Base-by-base conservation (phyloP, 192 early-diverging fungal species). In the Nowakowskiella sp. region DNA sequence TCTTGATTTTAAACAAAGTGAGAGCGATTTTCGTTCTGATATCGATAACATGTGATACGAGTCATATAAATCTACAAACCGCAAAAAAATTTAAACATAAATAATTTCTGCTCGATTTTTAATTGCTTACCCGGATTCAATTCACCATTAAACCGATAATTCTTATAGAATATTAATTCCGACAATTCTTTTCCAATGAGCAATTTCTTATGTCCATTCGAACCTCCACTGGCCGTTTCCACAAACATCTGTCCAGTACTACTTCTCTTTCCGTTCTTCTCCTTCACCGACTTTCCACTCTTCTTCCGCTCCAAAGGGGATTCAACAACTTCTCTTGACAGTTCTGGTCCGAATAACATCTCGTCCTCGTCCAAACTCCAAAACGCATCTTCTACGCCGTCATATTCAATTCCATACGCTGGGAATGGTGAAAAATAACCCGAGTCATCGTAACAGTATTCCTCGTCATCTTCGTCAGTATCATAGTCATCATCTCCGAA, bases 1-100 rank as follows among this genome's bases (percentile, higher is more conserved):
- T 5, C 63, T 60, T 6, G 71, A 65, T 31, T 80, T 67, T 34
- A 77, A 72, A 16, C 74, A 51, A 9, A 83, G 63, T 19, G 75
- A 58, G 27, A 72, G 58, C 0, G 82, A 76, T 27, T 78, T 72
- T 26, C 67, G 57, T 64, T 94, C 91, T 9, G 80, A 78, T 28
- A 94, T 63, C 8, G 90, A 92, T 8, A 81, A 70, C 62, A 90
- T 80, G 42, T 79, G 68, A 64, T 84, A n/a, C n/a, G n/a, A n/a
- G n/a, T n/a, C n/a, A n/a, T n/a, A n/a, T n/a, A n/a, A n/a, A n/a
- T 24, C 26, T 53, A 4, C 42, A 43, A 4, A 50, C 34, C 22
- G 9, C 19, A 32, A 48, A 48, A 32, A 48, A 6, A 32, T 32
- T 48, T 32, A 21, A 16, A 32, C 34, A n/a, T 32, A 32, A 16